Base-by-base conservation (phyloP, 495 filamentous ascomycete genomes). In the Annulohypoxylon maeteangense region DNA sequence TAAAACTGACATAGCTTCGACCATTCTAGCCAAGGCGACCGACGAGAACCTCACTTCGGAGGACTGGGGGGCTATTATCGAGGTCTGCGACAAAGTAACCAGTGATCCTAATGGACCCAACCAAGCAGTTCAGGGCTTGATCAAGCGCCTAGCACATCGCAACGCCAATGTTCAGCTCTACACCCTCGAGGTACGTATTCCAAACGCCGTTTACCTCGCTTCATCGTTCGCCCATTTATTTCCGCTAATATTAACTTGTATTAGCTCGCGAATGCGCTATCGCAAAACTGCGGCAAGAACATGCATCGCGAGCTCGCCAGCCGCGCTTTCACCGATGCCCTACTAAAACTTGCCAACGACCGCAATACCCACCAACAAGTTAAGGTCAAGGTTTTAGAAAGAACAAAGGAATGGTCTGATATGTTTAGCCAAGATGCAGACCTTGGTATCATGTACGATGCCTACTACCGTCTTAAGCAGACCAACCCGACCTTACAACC, bases 121-220 rank as follows among this genome's bases (percentile, higher is more conserved):
- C 82, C 95, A 98, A 83, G 94, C 90, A 16, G 93, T 98, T 67
- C 92, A 93, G 68, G 91, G 92, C 65, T 86, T 99, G 86, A 99
- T 98, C 79, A 98, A 97, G 82, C 86, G 95, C 65, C 85, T 99
- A 70, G 96, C 95, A 62, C 95, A 99, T 81, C 89, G 95, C 67
- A 99, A 99, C 81, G 95, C 95, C 62, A 98, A 99, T 81, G 95
- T 99, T n/a, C 95, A 99, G 82, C 86, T 99, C 32, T 99, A 99
- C 78, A 98, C 95, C 18, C 86, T 99, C 63, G 95, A 99, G 87
- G 93, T 95, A 73, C 50, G 86, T 76, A 47, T 29, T 34, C 47
- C 44, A 14, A 38, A 20, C 12, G 11, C 34, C 1, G 2, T 42
- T 29, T 2, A 4, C 47, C 0, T 27, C 6, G 22, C 22, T n/a